Percentiles rank a stretch among this genome's conserved stretches.
These are phyloP conservation scores for Canariomyces notabilis DNA, from an alignment of 2,329 filamentous ascomycete species.

Conservation along the genomic window DNA sequence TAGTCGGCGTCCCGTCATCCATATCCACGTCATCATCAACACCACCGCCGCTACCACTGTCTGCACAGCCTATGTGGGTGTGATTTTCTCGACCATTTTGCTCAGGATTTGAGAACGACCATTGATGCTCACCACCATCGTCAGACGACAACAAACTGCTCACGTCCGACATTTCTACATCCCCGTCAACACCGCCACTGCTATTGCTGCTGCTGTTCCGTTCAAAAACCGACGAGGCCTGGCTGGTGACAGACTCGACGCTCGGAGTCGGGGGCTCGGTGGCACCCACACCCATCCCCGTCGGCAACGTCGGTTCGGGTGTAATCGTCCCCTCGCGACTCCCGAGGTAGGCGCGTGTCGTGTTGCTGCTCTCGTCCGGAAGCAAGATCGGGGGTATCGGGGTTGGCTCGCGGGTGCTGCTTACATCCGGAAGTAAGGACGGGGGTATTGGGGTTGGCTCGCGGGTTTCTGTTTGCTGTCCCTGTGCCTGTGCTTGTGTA, in stretches of 20 bases:
- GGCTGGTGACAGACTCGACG: constrained; percentile 33
- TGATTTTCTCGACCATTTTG: no score
- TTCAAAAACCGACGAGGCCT: constrained; percentile 19
- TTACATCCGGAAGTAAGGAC: neutral
- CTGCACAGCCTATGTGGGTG: no score
- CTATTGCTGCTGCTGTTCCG: neutral
- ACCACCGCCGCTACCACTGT: no score
- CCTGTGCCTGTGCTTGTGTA: neutral
- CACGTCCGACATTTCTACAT: constrained; percentile 48
- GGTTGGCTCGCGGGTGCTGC: neutral
- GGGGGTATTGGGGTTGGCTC: neutral
- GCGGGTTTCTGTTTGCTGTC: neutral
- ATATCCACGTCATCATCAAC: constrained; percentile 14
- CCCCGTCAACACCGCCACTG: constrained; percentile 26
- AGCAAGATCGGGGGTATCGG: neutral
- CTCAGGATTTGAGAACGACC: no score
- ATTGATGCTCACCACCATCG: neutral
- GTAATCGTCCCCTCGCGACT: neutral
- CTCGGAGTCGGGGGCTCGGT: constrained; percentile 38
- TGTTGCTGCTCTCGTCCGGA: neutral
- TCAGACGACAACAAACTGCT: constrained; percentile 35
- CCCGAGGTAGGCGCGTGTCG: neutral
- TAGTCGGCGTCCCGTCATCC: constrained; percentile 20
- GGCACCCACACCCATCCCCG: constrained; percentile 5
- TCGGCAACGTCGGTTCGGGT: constrained; percentile 3